phyloP scores from a whole-genome alignment of 352 stramenopile genomes.

The Phytopythium oedochilum region DNA sequence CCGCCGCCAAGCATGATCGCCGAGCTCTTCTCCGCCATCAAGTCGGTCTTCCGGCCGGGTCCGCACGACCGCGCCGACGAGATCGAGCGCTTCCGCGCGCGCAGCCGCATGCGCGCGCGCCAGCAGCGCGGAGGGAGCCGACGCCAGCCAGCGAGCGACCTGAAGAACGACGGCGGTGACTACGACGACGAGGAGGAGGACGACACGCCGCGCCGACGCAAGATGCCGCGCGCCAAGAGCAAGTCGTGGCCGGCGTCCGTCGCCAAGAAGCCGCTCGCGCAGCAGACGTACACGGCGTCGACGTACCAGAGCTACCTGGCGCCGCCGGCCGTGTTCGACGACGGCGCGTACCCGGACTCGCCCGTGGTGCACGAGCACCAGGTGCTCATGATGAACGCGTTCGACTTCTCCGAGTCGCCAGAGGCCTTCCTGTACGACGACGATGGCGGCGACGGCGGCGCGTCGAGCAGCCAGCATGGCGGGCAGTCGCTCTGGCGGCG shows the following conservation, averaged over 20 bases:
- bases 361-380: conserved; percentile 10
- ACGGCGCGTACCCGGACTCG: conserved; percentile 20
- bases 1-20: conserved; percentile 3
- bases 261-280: background rate
- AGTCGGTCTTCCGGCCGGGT: background rate
- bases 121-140: conserved; percentile 8
- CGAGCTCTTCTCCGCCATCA: conserved; percentile 6
- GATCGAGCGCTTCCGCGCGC: conserved; percentile 38
- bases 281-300: conserved; percentile 3
- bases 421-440: conserved; percentile 28
- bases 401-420: conserved; percentile 36
- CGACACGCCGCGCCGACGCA: conserved; percentile 23
- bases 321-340: background rate
- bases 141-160: too few relatives aligned
- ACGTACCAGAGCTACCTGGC: conserved; percentile 8
- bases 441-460: background rate
- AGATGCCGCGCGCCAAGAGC: conserved; percentile 13
- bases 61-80: conserved; percentile 11
- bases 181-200: conserved; percentile 15
- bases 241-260: background rate
- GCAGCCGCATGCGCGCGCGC: conserved; percentile 28
- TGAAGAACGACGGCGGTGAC: background rate
- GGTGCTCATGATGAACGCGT: conserved; percentile 34
- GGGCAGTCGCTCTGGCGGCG: conserved; percentile 25
- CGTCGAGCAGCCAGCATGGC: conserved; percentile 2